Percentiles rank a stretch among this genome's conserved stretches.
Conservation (phyloP, 2,329 filamentous ascomycete genomes). For the Didymella pomorum region DNA sequence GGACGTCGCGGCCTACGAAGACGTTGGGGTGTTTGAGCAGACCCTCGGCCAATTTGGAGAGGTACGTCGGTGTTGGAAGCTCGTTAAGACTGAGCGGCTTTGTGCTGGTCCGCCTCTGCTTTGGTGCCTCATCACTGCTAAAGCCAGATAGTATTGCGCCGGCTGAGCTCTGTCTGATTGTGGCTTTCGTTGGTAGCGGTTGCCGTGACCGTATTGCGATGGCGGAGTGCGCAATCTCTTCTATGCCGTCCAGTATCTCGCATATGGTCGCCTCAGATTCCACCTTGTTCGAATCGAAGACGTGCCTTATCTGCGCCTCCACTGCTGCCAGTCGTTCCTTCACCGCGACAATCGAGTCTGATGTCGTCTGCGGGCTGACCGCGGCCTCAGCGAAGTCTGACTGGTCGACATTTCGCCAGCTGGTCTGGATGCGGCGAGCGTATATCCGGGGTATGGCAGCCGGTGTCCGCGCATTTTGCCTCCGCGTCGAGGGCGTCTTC, state of each 20-base stretch:
- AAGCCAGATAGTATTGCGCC: slow-evolving; percentile 46
- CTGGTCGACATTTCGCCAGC: slow-evolving; percentile 19
- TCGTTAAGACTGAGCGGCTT: slow-evolving; percentile 29
- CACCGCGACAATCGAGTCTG: slow-evolving; percentile 32
- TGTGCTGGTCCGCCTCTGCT: slow-evolving; percentile 15
- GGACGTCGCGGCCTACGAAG: slow-evolving; percentile 77
- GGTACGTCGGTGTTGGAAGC: slow-evolving; percentile 45
- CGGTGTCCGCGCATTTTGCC: slow-evolving; percentile 32
- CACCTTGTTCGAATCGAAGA: slow-evolving; percentile 41
- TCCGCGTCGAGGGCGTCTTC: slow-evolving; percentile 37
- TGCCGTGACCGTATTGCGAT: slow-evolving; percentile 42
- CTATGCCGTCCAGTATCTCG: slow-evolving; percentile 33
- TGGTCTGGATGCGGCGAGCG: slow-evolving; percentile 34
- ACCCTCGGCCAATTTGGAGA: slow-evolving; percentile 68
- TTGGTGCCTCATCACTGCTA: slow-evolving; percentile 29
- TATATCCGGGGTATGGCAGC: slow-evolving; percentile 26
- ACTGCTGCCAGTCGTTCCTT: slow-evolving; percentile 35
- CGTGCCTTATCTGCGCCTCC: slow-evolving; percentile 37
- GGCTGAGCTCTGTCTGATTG: slow-evolving; percentile 44
- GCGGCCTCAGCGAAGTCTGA: slow-evolving; percentile 27
- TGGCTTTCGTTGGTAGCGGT: slow-evolving; percentile 31
- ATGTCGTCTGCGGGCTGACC: slow-evolving; percentile 22
- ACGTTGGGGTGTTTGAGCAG: slow-evolving; percentile 78
- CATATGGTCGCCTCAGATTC: slow-evolving; percentile 36
- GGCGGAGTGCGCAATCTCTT: slow-evolving; percentile 35